Evolutionary conservation across 768 basidiomycete species (phyloP).

Genomic region (Thelephora ganbajun): DNA sequence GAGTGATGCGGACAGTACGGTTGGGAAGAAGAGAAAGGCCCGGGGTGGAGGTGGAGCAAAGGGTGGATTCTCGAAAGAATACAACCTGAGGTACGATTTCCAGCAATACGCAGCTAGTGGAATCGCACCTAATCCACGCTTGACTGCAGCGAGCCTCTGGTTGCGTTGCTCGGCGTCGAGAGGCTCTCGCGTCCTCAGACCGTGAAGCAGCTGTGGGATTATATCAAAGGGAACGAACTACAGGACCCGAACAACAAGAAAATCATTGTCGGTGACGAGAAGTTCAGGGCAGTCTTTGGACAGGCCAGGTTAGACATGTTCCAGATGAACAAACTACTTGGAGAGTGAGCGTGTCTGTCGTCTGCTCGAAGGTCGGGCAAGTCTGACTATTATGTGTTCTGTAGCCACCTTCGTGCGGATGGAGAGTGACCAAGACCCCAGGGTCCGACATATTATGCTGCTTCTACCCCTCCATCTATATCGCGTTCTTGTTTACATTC

Average conservation of each 20-base stretch:
- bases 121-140: constrained; percentile 3
- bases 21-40: constrained; percentile 29
- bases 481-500: background rate
- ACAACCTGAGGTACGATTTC: constrained; percentile 44
- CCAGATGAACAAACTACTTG: constrained; percentile 85
- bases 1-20: constrained; percentile 19
- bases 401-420: no score
- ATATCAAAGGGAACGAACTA: constrained; percentile 69
- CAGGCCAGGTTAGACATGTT: constrained; percentile 86
- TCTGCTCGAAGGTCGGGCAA: background rate
- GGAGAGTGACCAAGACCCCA: background rate
- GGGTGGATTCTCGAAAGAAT: constrained; percentile 68
- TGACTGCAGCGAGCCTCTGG: constrained; percentile 49
- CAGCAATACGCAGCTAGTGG: background rate
- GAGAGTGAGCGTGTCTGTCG: constrained; percentile 34
- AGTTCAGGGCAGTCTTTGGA: constrained; percentile 60
- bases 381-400: background rate
- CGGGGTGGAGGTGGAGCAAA: constrained; percentile 22
- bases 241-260: constrained; percentile 78
- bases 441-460: background rate
- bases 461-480: background rate
- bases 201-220: constrained; percentile 82
- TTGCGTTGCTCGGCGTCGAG: constrained; percentile 50
- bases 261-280: constrained; percentile 75
- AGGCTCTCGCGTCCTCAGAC: constrained; percentile 77